Base-by-base conservation (phyloP, 1,139 yeast genomes). In the Candida mesenterica region DNA sequence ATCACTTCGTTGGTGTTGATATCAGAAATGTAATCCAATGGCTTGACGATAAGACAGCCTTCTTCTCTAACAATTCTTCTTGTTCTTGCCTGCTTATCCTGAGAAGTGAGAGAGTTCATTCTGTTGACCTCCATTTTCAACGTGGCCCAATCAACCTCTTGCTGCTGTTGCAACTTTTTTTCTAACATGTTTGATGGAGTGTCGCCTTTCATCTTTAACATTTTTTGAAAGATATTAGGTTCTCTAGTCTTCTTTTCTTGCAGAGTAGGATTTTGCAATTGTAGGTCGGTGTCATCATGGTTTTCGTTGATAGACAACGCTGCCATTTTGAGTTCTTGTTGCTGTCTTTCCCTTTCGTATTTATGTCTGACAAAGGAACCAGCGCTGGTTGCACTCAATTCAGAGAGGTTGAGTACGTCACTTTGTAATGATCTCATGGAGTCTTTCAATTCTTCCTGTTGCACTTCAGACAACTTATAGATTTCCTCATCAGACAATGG, bases 321-420 rank as follows among this genome's bases (percentile, higher is more conserved):
- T 17, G 49, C 48, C 52, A 57, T 41, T 32, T 52, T 48, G 5
- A 45, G 42, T 42, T 49, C 68, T 33, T 50, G 53, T 15, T 22
- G 33, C 25, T 52, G 53, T 17, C 34, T 41, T 35, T 62, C 68
- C 46, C 66, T 67, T 41, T 79, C 79, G 53, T 64, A 68, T 50
- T 77, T 80, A 53, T 87, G 92, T 50, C 95, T 74, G 36, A 80
- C 77, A 43, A 80, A 79, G 9, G 95, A 85, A 0, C 95, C 95
- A 2, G 96, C 96, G 49, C 94, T 83, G 0, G 95, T 86, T 4
- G 95, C 95, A 62, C 94, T 83, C 40, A 85, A 75, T 53, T 85
- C 92, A 30, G 79, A 73, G 41, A 70, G 53, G 42, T 70, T 71
- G 44, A 71, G 62, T 5, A 71, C 76, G 44, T 70, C 76, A 50